Percentiles rank a stretch among this genome's conserved stretches.
Evolutionary conservation across 139 green algal species (phyloP).

Genomic region (Spirogloea muscicola): DNA sequence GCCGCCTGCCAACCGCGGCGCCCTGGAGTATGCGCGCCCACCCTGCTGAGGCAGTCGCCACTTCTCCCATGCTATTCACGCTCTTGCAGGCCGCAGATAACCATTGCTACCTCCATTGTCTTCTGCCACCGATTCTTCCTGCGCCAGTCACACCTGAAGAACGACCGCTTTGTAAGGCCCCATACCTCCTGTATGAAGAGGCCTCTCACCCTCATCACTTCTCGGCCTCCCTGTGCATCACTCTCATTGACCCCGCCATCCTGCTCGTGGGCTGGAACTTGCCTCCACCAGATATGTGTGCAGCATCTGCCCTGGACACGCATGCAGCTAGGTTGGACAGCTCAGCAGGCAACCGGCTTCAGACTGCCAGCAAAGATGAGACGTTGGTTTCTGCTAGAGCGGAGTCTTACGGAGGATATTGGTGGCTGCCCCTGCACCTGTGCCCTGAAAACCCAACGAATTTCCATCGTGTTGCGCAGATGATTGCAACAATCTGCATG

Average conservation of each 20-base stretch:
- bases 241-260: not conserved
- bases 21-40: too few species aligned
- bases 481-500: conserved; percentile 74
- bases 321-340: too few species aligned
- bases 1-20: too few species aligned
- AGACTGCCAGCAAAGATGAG: too few species aligned
- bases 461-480: conserved; percentile 49
- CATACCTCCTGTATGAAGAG: not conserved
- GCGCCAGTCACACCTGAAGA: conserved; percentile 29
- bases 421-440: not conserved
- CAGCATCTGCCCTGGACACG: too few species aligned
- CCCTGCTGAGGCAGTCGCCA: too few species aligned
- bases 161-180: conserved; percentile 45
- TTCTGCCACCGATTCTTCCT: conserved; percentile 51
- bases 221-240: not conserved
- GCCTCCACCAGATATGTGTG: too few species aligned
- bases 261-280: not conserved
- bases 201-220: not conserved
- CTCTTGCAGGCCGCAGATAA: conserved; percentile 44
- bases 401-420: not conserved
- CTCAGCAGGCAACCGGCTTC: too few species aligned
- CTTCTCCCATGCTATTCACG: too few species aligned
- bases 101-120: conserved; percentile 44
- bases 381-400: not conserved
- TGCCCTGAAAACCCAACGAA: not conserved